phyloP scores from a whole-genome alignment of 768 basidiomycete genomes.

The Termitomyces sp. region DNA sequence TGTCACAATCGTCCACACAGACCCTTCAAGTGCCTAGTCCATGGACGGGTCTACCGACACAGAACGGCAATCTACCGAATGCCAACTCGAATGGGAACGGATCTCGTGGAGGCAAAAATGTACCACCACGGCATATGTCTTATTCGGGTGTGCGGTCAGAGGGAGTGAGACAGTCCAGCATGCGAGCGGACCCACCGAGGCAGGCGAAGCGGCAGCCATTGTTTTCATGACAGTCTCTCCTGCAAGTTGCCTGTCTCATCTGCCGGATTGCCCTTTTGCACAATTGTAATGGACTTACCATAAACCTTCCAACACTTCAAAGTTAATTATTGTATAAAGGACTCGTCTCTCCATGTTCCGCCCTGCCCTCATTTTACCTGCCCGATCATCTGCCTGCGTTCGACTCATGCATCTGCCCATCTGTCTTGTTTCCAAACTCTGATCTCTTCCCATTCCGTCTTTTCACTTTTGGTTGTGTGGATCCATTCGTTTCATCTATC shows the following conservation, averaged over 20 bases:
- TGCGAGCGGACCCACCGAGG: constrained; percentile 7
- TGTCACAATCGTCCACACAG: constrained; percentile 18
- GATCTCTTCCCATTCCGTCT: neutral
- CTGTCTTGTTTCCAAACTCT: neutral
- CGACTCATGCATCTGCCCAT: constrained; percentile 2
- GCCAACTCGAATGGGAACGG: constrained; percentile 7
- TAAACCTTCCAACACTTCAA: constrained; percentile 1
- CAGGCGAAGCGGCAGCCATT: constrained; percentile 10
- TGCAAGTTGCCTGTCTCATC: neutral
- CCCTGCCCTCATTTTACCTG: neutral
- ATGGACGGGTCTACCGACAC: constrained; percentile 38
- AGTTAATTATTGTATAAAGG: neutral
- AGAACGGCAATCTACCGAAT: constrained; percentile 21
- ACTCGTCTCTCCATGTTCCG: neutral
- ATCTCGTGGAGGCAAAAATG: constrained; percentile 1
- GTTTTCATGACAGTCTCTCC: constrained; percentile 3
- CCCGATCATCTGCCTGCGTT: constrained; percentile 1
- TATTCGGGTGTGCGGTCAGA: constrained; percentile 9
- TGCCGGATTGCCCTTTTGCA: neutral
- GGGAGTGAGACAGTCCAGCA: constrained; percentile 7
- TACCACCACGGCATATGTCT: constrained; percentile 8
- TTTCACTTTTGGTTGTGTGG: constrained; percentile 7
- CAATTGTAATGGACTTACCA: constrained; percentile 5
- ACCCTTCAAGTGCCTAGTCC: constrained; percentile 28
- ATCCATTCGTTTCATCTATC: constrained; percentile 1